Conservation (phyloP, 1,139 yeast species). For the Scheffersomyces titani region DNA sequence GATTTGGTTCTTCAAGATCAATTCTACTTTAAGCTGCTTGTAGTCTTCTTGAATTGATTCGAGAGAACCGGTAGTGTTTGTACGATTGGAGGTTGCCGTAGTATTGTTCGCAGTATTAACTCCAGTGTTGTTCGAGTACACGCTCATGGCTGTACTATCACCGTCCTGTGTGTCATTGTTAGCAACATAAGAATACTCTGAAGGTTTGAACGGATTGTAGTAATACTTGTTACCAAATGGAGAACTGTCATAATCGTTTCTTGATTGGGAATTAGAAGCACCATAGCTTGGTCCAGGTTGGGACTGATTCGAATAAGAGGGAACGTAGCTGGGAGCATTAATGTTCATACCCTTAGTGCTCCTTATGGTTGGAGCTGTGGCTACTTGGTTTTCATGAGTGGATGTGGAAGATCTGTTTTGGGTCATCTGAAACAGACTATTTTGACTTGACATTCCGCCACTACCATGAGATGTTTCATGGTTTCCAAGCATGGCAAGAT, state of each 20-base stretch:
- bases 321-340: constrained; percentile 34
- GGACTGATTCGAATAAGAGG: constrained; percentile 11
- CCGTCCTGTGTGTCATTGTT: not conserved
- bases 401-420: not conserved
- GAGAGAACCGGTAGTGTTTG: constrained; percentile 1
- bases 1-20: constrained; percentile 36
- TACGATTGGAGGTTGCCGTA: constrained; percentile 1
- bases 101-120: not conserved
- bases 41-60: constrained; percentile 18
- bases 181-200: not conserved
- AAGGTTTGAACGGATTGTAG: constrained; percentile 1
- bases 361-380: not conserved
- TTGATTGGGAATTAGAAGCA: constrained; percentile 1
- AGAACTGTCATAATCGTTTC: constrained; percentile 1
- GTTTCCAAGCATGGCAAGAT: not conserved
- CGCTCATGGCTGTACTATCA: not conserved
- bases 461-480: not conserved
- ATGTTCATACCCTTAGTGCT: constrained; percentile 17
- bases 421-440: not conserved
- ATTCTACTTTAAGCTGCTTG: constrained; percentile 31
- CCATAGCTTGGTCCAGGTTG: not conserved
- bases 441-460: not conserved
- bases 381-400: not conserved
- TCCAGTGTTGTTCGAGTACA: not conserved
- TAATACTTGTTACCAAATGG: not conserved